phyloP scores from a whole-genome alignment of 345 rosid genomes.

The Punica granatum region DNA sequence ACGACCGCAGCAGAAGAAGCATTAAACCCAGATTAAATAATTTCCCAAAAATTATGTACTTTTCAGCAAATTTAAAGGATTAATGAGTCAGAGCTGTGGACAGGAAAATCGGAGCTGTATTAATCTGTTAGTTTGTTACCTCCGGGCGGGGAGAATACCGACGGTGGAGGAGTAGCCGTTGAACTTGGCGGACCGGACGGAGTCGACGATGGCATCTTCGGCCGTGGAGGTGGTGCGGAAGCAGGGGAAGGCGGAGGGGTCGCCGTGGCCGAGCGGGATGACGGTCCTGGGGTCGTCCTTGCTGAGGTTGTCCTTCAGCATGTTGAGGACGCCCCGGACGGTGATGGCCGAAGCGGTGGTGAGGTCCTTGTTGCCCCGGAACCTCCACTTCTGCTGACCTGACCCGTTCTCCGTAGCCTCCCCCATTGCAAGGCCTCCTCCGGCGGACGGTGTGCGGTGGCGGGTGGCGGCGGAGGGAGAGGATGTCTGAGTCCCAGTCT shows the following conservation, averaged over 20 bases:
- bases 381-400: constrained; percentile 15
- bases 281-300: constrained; percentile 25
- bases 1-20: too few species aligned
- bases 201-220: constrained; percentile 45
- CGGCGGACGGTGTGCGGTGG: neutral
- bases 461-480: neutral
- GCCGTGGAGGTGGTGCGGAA: constrained; percentile 43
- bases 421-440: neutral
- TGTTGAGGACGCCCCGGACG: constrained; percentile 33
- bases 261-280: constrained; percentile 65
- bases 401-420: neutral
- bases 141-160: constrained; percentile 44
- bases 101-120: neutral
- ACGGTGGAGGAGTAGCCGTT: constrained; percentile 39
- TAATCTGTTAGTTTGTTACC: constrained; percentile 16
- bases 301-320: constrained; percentile 32
- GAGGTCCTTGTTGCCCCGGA: constrained; percentile 19
- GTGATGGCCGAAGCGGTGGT: constrained; percentile 19
- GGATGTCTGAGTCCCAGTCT: too few species aligned
- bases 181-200: constrained; percentile 39
- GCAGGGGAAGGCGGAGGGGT: constrained; percentile 57
- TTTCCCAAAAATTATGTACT: too few species aligned
- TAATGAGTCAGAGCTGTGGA: too few species aligned
- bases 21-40: too few species aligned
- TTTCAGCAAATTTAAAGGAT: too few species aligned